Conservation (phyloP, 306 rosid species). For the Quercus cerris region DNA sequence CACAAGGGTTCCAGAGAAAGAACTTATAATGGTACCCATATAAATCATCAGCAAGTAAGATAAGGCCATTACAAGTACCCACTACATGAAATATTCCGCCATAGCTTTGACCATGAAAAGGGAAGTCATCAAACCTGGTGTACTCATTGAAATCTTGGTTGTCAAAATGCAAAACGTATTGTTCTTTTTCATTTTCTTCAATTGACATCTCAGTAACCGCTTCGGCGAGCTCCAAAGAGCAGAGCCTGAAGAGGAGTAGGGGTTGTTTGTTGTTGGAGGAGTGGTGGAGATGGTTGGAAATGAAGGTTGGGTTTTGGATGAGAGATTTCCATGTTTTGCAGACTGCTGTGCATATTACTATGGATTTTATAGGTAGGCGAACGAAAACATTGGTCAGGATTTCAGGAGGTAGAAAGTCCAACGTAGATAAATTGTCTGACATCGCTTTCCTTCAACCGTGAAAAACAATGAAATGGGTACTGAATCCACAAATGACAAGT, state of each 20-base stretch:
- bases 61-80: slow-evolving; percentile 8
- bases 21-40: not conserved
- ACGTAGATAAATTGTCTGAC: no score
- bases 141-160: not conserved
- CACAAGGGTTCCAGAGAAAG: slow-evolving; percentile 1
- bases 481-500: no score
- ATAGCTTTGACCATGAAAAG: not conserved
- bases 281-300: not conserved
- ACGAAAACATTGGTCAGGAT: no score
- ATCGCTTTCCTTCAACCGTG: no score
- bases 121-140: not conserved
- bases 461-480: no score
- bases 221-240: no score
- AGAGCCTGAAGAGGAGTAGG: not conserved
- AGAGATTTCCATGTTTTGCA: not conserved
- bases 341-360: not conserved
- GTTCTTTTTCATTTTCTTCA: not conserved
- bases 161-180: not conserved
- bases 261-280: not conserved
- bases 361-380: no score
- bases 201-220: fast-evolving
- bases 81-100: not conserved
- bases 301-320: not conserved
- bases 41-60: not conserved
- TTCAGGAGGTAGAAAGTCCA: no score